Conservation (phyloP, 768 basidiomycete species). For the Gloeostereum incarnatum region DNA sequence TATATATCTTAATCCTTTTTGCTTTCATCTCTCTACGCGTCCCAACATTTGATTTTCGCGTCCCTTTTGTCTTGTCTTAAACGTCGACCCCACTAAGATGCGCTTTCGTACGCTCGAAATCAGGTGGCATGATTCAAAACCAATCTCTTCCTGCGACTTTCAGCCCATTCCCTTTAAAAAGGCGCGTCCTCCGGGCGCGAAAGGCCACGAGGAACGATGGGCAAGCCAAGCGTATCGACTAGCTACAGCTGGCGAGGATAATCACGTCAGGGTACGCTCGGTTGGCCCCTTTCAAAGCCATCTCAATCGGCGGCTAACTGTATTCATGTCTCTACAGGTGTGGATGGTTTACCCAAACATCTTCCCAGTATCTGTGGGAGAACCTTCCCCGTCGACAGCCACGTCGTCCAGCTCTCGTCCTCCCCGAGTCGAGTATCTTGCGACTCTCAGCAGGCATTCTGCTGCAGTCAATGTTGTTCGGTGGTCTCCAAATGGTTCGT, state of each 20-base stretch:
- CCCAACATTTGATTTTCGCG: not conserved
- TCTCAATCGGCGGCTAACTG: constrained; percentile 6
- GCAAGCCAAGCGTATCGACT: constrained; percentile 76
- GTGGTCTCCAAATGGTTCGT: constrained; percentile 95
- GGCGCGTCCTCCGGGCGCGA: constrained; percentile 44
- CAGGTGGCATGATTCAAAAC: constrained; percentile 92
- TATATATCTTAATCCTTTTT: not conserved
- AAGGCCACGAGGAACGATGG: constrained; percentile 44
- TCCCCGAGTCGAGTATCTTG: constrained; percentile 93
- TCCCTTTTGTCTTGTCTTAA: not conserved
- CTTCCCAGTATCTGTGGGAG: constrained; percentile 45
- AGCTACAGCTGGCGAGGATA: constrained; percentile 95
- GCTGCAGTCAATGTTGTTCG: constrained; percentile 95
- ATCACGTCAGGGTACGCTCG: constrained; percentile 80
- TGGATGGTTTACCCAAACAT: constrained; percentile 97
- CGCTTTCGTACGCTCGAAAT: constrained; percentile 89
- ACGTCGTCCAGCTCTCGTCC: constrained; percentile 25
- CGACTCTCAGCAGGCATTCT: constrained; percentile 88
- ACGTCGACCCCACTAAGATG: constrained; percentile 35
- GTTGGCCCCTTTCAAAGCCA: constrained; percentile 1
- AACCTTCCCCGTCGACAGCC: constrained; percentile 19
- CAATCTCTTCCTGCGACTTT: constrained; percentile 95
- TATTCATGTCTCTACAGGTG: constrained; percentile 37
- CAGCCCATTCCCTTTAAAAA: constrained; percentile 80
- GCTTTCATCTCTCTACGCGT: constrained; percentile 2